Percentiles rank a stretch among this genome's conserved stretches.
Conservation (phyloP, 306 rosid species). For the Medicago truncatula region DNA sequence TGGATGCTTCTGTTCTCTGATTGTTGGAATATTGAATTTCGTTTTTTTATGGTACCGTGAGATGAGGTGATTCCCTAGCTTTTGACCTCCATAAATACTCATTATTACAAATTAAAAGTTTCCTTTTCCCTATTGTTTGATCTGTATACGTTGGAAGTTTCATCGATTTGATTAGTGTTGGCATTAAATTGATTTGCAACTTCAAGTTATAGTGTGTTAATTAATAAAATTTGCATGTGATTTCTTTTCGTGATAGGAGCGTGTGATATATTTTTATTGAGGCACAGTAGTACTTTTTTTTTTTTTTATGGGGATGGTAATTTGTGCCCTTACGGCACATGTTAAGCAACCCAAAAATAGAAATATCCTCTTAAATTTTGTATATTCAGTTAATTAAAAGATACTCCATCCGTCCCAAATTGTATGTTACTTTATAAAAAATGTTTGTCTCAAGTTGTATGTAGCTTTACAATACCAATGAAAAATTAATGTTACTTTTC, state of each 20-base stretch:
- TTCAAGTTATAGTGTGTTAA: neutral
- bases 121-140: slow-evolving; percentile 28
- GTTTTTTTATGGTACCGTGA: slow-evolving; percentile 32
- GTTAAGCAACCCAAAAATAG: too few species aligned
- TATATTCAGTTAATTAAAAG: too few species aligned
- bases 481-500: too few species aligned
- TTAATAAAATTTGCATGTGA: slow-evolving; percentile 35
- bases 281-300: too few species aligned
- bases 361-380: too few species aligned
- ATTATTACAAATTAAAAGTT: slow-evolving; percentile 31
- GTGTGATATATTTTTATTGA: neutral
- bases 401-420: too few species aligned
- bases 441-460: too few species aligned
- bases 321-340: too few species aligned
- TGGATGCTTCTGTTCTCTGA: slow-evolving; percentile 55
- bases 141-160: slow-evolving; percentile 33
- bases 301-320: too few species aligned
- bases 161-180: slow-evolving; percentile 29
- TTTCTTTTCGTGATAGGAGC: slow-evolving; percentile 40
- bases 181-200: slow-evolving; percentile 35
- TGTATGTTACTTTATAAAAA: too few species aligned
- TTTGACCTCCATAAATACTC: slow-evolving; percentile 39
- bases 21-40: slow-evolving; percentile 21
- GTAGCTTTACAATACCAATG: too few species aligned
- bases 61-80: slow-evolving; percentile 22